Evolutionary conservation across 192 early-diverging fungal species (phyloP), one percentile per base, ranked within the genome.

Genomic region (Phycomyces nitens): DNA sequence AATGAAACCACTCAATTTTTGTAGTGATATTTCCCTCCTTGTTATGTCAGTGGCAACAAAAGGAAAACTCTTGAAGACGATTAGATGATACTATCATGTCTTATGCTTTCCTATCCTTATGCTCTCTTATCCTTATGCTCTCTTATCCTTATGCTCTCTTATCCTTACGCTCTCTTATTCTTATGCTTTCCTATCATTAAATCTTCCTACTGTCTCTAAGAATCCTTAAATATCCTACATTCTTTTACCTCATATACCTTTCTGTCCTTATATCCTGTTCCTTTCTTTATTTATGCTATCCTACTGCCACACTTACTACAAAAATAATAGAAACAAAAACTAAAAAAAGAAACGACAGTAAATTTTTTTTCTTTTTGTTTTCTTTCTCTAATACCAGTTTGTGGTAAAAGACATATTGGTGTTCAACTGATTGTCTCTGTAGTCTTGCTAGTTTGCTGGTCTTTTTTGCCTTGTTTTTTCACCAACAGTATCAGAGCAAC

Each of bases 1-100:
- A n/a, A n/a, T n/a, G n/a, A n/a, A n/a, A n/a, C n/a, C n/a, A n/a
- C n/a, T n/a, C n/a, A n/a, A n/a, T n/a, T 53, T 53, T n/a, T n/a
- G n/a, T n/a, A n/a, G 52, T 23, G 21, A 53, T 53, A 23, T 23
- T 53, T 22, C 52, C 11, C 52, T 23, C 23, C 52, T 53, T 53
- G 52, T 23, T 53, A 53, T 53, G 22, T 53, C 52, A 53, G 52
- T 2, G 24, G 52, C 52, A 53, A 53, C 11, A 53, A 53, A 53
- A 53, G 52, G 24, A 53, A 53, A 23, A 53, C 8, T 53, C 52
- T 11, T 53, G 22, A 53, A 53, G 52, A 53, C 22, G 52, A 22
- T 53, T 53, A 53, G 52, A n/a, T 53, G 5, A 53, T 53, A n/a
- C 16, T 34, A 34, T 62, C 41, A 42, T 42, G 41, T 42, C 41